phyloP scores from a whole-genome alignment of 805 yeast species.

The Tetrapisispora namnaoensis region DNA sequence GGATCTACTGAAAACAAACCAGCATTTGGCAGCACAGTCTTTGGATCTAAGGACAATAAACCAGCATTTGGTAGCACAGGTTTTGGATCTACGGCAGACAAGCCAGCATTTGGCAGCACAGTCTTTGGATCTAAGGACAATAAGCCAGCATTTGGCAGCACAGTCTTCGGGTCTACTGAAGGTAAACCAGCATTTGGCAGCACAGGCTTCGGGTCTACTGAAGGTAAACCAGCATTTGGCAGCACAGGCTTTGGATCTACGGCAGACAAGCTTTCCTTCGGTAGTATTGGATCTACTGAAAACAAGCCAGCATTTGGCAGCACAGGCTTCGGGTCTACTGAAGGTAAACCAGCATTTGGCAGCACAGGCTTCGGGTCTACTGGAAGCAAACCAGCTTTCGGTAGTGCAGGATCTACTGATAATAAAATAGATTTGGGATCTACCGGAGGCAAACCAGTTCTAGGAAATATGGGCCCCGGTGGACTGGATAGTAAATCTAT shows the following conservation, averaged over 20 bases:
- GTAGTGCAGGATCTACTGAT: constrained; percentile 12
- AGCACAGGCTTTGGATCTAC: constrained; percentile 3
- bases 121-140: constrained; percentile 9
- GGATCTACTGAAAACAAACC: constrained; percentile 14
- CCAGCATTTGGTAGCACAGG: constrained; percentile 8
- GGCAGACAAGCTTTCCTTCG: constrained; percentile 2
- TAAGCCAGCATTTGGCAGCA: not conserved
- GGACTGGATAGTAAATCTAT: constrained; percentile 1
- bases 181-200: not conserved
- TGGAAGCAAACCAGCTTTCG: constrained; percentile 8
- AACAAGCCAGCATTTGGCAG: constrained; percentile 8
- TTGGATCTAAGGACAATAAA: constrained; percentile 5
- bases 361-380: not conserved
- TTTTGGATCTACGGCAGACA: not conserved
- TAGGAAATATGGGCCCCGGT: constrained; percentile 3
- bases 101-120: constrained; percentile 7
- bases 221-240: constrained; percentile 5
- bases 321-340: constrained; percentile 16
- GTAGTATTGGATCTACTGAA: constrained; percentile 1
- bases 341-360: not conserved
- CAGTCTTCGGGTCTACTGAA: not conserved
- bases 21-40: not conserved
- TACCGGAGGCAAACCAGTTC: constrained; percentile 5
- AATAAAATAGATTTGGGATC: too few relatives aligned
- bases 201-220: not conserved